Evolutionary conservation across 495 filamentous ascomycete genomes (phyloP), one percentile per base, ranked within the genome.

Genomic region (Aspergillus indologenus): DNA sequence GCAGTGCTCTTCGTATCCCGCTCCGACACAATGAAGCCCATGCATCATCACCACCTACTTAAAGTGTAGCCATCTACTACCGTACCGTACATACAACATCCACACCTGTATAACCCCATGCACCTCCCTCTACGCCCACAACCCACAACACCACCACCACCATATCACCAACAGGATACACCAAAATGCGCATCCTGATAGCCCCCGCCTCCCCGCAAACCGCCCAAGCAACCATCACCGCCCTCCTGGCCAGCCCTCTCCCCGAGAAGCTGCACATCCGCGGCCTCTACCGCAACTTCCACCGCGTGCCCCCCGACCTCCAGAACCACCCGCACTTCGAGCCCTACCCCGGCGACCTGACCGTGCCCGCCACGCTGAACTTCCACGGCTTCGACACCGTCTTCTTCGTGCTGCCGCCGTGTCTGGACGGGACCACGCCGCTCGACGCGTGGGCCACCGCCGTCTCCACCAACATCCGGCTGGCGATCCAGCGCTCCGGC

Each of bases 131-230:
- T 9, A 29, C 3, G 26, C 2, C 5, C 34, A 9, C 34, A 40
- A 2, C 34, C 12, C 34, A 7, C 34, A 40, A 15, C 12, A 2
- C 34, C 5, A 4, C 12, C 5, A 6, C 34, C 5, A 40, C 34
- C 5, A 8, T 9, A 8, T 40, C 34, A 40, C 26, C 9, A 29
- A 3, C 26, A 29, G 26, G n/a, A n/a, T n/a, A n/a, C 9, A 15
- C 5, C 48, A 60, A 60, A 52, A 60, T 60, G 58, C 43, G 17
- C 31, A 51, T 60, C 45, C 34, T 46, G 2, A 48, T 56, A 7
- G 44, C 51, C 46, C 58, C 58, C 22, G 58, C 46, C 18, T 56
- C 58, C 3, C 47, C 58, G 5, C 43, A 60, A 52, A 60, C 58
- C 14, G 45, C 45, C 12, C 58, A 34, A 20, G 53, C 45, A 18